Evolutionary conservation across 306 rosid species (phyloP), one percentile per base, ranked within the genome.

Genomic region (Vigna angularis): DNA sequence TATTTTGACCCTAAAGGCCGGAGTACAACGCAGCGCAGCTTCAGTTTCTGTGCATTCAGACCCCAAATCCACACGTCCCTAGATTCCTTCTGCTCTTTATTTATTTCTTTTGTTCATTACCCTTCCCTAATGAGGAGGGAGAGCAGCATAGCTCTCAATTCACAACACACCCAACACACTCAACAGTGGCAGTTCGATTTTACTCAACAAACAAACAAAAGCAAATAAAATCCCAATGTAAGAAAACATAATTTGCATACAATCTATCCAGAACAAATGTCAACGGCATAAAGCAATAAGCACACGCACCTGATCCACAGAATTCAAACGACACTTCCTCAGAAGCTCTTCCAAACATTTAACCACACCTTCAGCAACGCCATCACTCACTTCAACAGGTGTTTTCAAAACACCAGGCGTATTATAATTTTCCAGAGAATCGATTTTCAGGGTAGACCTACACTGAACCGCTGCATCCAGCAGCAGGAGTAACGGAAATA

Each of bases 351-450:
- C 90, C 79, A 95, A 88, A 87, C 98, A 95, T 51, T 73, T 84
- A 73, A 95, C 88, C 24, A 91, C 90, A 26, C 97, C 96, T 92
- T 95, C 98, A 15, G 98, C 98, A 81, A 95, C 88, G 2, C 73
- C 58, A 65, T 95, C 98, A 62, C 89, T 87, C 83, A 95, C 90
- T 85, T 75, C 75, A 69, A 78, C 72, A 22, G 87, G 88, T 47
- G 32, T 56, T 64, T 73, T 83, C 2, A 74, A 63, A 70, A 67
- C 77, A 83, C 52, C 71, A 76, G 77, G 64, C 70, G 44, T 30
- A 1, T 4, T 30, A 72, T 64, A 30, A n/a, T 61, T 76, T 66
- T 84, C 94, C 87, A 82, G 83, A 70, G 92, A 87, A 73, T 83
- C 89, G 77, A 75, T 73, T 81, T 88, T 87, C 78, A 86, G 85